Conservation (phyloP, 441 rosid species). For the Capsella rubella region DNA sequence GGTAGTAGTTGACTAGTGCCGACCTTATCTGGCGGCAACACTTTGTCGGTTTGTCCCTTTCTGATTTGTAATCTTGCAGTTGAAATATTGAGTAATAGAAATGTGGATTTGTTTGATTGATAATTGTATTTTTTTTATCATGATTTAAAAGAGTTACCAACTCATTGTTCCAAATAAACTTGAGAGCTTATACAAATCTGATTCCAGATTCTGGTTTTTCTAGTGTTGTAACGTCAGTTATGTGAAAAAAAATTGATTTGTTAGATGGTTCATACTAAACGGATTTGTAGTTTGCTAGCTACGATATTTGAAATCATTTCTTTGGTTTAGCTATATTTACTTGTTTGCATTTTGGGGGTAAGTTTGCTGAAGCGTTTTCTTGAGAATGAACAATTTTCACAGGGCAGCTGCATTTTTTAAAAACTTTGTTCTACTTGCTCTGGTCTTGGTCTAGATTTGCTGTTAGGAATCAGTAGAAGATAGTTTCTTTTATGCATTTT, state of each 20-base stretch:
- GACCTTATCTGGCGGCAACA: slow-evolving; percentile 26
- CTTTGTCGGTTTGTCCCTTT: slow-evolving; percentile 33
- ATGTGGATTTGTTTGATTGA: slow-evolving; percentile 22
- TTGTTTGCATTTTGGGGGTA: slow-evolving; percentile 6
- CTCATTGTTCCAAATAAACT: neutral
- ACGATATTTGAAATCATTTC: no score
- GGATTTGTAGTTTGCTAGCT: neutral
- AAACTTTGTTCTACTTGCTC: neutral
- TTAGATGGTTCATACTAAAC: neutral
- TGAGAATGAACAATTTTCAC: neutral
- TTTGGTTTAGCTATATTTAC: neutral
- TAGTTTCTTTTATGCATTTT: slow-evolving; percentile 11
- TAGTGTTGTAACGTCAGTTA: neutral
- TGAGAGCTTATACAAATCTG: neutral
- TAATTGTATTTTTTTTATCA: neutral
- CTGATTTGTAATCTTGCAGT: slow-evolving; percentile 22
- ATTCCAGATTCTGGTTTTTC: neutral
- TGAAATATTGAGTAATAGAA: slow-evolving; percentile 9
- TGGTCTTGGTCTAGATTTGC: neutral
- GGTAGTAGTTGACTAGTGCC: slow-evolving; percentile 31
- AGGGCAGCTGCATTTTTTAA: neutral
- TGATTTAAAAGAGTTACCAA: neutral
- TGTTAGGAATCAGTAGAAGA: neutral
- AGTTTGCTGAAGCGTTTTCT: slow-evolving; percentile 19
- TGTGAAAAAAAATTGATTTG: neutral